Conservation (phyloP, 1,139 yeast genomes). For the Pichia sp. region DNA sequence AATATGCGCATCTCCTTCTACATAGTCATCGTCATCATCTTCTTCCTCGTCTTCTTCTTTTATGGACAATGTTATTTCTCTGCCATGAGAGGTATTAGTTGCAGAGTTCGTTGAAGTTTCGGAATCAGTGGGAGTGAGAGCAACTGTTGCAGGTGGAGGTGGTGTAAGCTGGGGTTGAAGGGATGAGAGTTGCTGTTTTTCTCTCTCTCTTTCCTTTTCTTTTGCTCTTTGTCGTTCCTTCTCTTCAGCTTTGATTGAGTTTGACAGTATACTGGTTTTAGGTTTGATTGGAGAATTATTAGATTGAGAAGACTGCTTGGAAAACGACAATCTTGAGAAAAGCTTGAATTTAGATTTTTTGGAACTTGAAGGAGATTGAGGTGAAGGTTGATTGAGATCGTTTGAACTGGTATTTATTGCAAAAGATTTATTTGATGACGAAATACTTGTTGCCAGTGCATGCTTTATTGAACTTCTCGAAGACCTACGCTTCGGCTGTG, state of each 20-base stretch:
- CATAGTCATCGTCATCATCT: neutral
- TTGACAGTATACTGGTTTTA: constrained; percentile 17
- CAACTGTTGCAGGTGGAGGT: neutral
- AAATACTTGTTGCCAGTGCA: neutral
- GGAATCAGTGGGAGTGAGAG: neutral
- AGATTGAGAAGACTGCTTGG: constrained; percentile 17
- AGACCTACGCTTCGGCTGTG: neutral
- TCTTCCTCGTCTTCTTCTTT: neutral
- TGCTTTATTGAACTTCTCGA: neutral
- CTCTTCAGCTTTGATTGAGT: constrained; percentile 13
- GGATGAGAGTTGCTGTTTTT: neutral
- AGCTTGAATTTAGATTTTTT: constrained; percentile 9
- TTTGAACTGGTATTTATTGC: neutral
- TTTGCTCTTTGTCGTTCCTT: neutral
- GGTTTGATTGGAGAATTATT: constrained; percentile 6
- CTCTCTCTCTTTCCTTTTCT: constrained; percentile 3
- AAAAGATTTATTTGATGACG: neutral
- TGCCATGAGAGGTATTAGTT: neutral
- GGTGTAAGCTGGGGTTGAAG: neutral
- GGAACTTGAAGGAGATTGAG: neutral
- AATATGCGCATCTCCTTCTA: too few relatives aligned
- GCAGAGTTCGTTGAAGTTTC: neutral
- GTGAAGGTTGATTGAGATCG: neutral
- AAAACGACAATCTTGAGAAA: constrained; percentile 19
- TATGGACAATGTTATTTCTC: neutral